These are phyloP conservation scores for Phytophthora pseudosyringae DNA, from an alignment of 352 stramenopile genomes.

Conservation along the genomic window DNA sequence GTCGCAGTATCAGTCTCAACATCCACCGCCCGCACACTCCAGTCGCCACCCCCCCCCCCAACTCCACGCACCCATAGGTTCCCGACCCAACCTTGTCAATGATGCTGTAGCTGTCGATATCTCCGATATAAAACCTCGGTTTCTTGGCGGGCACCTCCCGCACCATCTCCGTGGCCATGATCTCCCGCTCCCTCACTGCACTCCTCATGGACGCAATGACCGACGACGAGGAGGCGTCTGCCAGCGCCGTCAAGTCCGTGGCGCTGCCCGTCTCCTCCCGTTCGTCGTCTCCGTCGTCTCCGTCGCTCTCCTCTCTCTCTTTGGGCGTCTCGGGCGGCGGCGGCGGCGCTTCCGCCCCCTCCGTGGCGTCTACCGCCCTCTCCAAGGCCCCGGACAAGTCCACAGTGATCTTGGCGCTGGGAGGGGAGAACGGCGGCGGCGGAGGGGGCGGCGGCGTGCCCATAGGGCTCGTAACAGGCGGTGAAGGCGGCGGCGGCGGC, in stretches of 20 bases:
- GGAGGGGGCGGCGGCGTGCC: conserved; percentile 39
- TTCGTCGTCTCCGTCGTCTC: conserved; percentile 42
- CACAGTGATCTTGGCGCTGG: conserved; percentile 46
- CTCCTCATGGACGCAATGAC: conserved; percentile 77
- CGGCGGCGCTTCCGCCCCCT: background rate
- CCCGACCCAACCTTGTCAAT: conserved; percentile 89
- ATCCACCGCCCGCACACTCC: background rate
- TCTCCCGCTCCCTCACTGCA: conserved; percentile 76
- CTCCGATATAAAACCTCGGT: conserved; percentile 80
- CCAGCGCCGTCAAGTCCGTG: background rate
- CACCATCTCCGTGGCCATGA: conserved; percentile 56
- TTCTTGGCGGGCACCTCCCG: conserved; percentile 48
- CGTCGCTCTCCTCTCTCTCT: conserved; percentile 33
- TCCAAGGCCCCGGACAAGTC: conserved; percentile 36
- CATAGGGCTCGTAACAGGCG: conserved; percentile 36
- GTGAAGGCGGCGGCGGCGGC: conserved; percentile 51
- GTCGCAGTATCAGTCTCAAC: conserved; percentile 1
- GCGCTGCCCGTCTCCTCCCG: conserved; percentile 17
- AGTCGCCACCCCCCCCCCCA: background rate
- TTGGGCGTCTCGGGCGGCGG: background rate
- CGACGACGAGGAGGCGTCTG: conserved; percentile 53
- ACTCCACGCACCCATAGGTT: conserved; percentile 76
- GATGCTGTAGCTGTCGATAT: conserved; percentile 90
- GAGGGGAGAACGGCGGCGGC: conserved; percentile 67
- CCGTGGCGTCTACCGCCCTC: conserved; percentile 12